Conservation (phyloP, 1,284 basidiomycete species). For the Leccinum fuscescens region DNA sequence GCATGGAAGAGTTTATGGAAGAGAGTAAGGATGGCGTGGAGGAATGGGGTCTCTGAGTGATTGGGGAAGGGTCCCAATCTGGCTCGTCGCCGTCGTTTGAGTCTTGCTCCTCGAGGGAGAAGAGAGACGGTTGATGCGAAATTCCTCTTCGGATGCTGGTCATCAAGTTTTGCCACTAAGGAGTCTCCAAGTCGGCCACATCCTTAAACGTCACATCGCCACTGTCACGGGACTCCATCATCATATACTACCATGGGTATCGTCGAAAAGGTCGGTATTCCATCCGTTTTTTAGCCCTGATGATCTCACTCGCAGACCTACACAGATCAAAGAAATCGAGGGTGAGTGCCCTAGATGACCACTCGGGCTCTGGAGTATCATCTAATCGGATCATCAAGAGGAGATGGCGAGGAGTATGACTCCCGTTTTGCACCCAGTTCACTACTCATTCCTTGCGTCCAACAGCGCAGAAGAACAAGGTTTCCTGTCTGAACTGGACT, state of each 20-base stretch:
- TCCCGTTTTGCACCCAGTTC: not conserved
- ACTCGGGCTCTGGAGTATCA: not conserved
- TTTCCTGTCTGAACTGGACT: slow-evolving; percentile 20
- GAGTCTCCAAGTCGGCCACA: not conserved
- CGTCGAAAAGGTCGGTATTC: slow-evolving; percentile 71
- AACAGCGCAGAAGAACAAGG: slow-evolving; percentile 90
- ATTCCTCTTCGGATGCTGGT: slow-evolving; percentile 37
- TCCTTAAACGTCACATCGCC: not conserved
- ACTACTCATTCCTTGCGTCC: slow-evolving; percentile 1
- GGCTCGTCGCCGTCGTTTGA: slow-evolving; percentile 45
- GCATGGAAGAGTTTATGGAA: slow-evolving; percentile 30
- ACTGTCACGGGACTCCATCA: not conserved
- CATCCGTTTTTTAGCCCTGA: not conserved
- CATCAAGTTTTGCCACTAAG: slow-evolving; percentile 13
- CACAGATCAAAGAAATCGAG: slow-evolving; percentile 90
- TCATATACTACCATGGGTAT: slow-evolving; percentile 65
- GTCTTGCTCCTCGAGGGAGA: slow-evolving; percentile 61
- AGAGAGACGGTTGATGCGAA: slow-evolving; percentile 61
- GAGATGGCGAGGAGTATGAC: slow-evolving; percentile 82
- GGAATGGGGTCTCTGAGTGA: slow-evolving; percentile 32
- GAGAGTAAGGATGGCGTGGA: slow-evolving; percentile 28
- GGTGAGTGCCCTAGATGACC: slow-evolving; percentile 45
- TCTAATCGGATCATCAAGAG: slow-evolving; percentile 50
- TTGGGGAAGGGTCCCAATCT: slow-evolving; percentile 42
- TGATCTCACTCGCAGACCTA: not conserved